Conservation (phyloP, 306 rosid genomes). For the Gillenia trifoliata region DNA sequence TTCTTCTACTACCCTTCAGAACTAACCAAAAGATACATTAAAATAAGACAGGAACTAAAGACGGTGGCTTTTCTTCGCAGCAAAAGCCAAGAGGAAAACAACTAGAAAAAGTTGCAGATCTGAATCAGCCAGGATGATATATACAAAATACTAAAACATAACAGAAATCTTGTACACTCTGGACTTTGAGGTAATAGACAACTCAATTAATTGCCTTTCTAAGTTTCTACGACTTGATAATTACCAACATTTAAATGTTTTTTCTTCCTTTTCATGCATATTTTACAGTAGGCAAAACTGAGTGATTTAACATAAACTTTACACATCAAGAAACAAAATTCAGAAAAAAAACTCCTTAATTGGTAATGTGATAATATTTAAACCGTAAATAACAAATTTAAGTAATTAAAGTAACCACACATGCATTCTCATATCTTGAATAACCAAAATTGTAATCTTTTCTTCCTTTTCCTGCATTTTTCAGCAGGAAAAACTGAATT, state of each 20-base stretch:
- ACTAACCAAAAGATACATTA: background rate
- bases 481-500: background rate
- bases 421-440: background rate
- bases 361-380: background rate
- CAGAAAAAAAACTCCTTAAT: background rate
- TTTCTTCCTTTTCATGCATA: background rate
- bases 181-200: background rate
- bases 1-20: background rate
- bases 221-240: background rate
- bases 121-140: conserved; percentile 4
- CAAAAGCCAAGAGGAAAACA: background rate
- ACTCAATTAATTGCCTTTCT: no score
- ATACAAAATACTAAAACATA: background rate
- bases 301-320: background rate
- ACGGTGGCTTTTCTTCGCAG: background rate
- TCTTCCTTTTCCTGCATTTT: background rate
- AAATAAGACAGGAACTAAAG: background rate
- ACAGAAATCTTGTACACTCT: background rate
- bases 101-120: background rate
- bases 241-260: background rate
- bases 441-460: background rate
- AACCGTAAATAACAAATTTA: background rate
- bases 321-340: background rate
- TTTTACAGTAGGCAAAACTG: background rate
- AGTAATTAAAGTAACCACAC: no score